Percentiles rank a stretch among this genome's conserved stretches.
phyloP scores from a whole-genome alignment of 352 stramenopile species.

The Phytophthora ohioensis region DNA sequence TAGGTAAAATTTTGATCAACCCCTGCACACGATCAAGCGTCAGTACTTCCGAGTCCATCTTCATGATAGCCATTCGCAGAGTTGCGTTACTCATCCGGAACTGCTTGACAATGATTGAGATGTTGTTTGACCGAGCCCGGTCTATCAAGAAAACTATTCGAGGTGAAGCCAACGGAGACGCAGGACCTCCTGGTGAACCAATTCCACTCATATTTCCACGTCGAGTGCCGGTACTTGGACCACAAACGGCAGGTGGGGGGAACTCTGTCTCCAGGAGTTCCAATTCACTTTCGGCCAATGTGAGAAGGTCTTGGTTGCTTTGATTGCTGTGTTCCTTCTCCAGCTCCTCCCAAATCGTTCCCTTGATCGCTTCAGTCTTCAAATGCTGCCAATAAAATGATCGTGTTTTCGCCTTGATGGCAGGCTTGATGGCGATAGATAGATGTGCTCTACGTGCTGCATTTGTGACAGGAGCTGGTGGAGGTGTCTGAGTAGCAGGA shows the following conservation, averaged over 20 bases:
- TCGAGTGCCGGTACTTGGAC: slow-evolving; percentile 45
- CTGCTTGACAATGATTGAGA: slow-evolving; percentile 97
- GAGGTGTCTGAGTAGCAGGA: slow-evolving; percentile 6
- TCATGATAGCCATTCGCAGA: slow-evolving; percentile 85
- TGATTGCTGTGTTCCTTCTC: slow-evolving; percentile 62
- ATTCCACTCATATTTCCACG: slow-evolving; percentile 58
- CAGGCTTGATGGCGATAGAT: slow-evolving; percentile 70
- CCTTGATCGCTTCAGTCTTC: slow-evolving; percentile 62
- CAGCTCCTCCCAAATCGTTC: slow-evolving; percentile 84
- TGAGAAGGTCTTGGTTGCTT: slow-evolving; percentile 62
- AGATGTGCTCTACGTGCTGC: slow-evolving; percentile 56
- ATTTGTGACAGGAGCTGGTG: slow-evolving; percentile 20
- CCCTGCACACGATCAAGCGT: slow-evolving; percentile 86
- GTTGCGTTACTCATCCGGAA: slow-evolving; percentile 93
- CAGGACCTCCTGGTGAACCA: slow-evolving; percentile 40
- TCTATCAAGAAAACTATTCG: slow-evolving; percentile 83
- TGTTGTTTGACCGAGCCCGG: slow-evolving; percentile 79
- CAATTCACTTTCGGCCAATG: slow-evolving; percentile 61
- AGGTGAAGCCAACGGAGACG: slow-evolving; percentile 62
- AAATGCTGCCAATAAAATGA: slow-evolving; percentile 85
- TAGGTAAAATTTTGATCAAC: slow-evolving; percentile 90
- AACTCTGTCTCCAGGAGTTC: slow-evolving; percentile 68
- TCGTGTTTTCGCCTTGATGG: slow-evolving; percentile 62
- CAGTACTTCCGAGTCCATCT: slow-evolving; percentile 78
- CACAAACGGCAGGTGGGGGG: slow-evolving; percentile 56